These are phyloP conservation scores for Chlorella sp. DNA, from an alignment of 139 green algal genomes.

Conservation along the genomic window DNA sequence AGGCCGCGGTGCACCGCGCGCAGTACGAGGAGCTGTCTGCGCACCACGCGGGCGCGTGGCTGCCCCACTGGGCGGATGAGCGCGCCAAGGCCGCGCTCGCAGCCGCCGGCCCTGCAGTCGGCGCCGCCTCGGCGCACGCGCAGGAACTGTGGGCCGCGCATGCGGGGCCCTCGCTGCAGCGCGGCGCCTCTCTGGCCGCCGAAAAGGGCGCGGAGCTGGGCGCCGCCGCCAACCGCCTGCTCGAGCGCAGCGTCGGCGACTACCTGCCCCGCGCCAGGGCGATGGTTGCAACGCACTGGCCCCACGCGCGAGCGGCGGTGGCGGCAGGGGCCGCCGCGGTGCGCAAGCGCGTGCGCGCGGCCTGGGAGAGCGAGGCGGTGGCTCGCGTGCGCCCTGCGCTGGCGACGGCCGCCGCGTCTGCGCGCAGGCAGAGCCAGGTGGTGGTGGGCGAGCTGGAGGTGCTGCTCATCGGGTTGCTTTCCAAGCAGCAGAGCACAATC, in stretches of 20 bases:
- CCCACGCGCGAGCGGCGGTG: background rate
- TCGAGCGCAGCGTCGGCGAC: constrained; percentile 9
- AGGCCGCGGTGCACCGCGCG: no score
- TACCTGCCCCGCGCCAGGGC: constrained; percentile 10
- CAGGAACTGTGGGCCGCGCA: background rate
- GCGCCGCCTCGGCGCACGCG: no score
- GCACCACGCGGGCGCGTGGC: no score
- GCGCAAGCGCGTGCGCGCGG: background rate
- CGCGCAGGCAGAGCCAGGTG: background rate
- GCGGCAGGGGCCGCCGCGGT: background rate
- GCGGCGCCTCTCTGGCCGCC: background rate
- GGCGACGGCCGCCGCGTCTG: background rate
- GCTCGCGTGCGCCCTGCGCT: constrained; percentile 4
- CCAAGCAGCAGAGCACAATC: constrained; percentile 17
- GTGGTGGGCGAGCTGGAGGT: constrained; percentile 9
- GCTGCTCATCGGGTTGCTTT: constrained; percentile 26
- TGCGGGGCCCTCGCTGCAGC: constrained; percentile 2
- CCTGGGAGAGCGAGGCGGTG: constrained; percentile 12
- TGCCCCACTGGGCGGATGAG: no score
- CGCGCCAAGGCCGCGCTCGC: no score
- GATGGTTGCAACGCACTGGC: background rate
- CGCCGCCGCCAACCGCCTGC: background rate
- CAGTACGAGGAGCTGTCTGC: no score
- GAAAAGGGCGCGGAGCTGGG: constrained; percentile 8
- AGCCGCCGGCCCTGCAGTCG: no score